phyloP scores from a whole-genome alignment of 176 grass and related monocot species.

The Carex cristatella region DNA sequence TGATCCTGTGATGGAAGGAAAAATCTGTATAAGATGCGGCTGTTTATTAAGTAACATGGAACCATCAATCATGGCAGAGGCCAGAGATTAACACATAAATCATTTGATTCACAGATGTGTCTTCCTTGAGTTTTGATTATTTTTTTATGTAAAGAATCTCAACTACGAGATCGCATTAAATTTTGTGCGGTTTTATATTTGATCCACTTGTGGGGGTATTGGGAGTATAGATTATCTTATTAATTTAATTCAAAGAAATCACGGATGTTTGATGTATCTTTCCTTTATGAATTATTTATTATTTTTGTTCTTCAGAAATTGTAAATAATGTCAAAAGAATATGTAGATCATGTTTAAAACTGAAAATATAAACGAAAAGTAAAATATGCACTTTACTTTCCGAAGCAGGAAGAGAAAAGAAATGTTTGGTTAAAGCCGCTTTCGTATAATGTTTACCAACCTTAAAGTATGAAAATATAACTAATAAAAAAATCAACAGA shows the following conservation, averaged over 20 bases:
- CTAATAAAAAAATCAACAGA: background rate
- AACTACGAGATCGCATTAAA: slow-evolving; percentile 13
- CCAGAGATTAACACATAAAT: background rate
- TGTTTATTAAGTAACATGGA: slow-evolving; percentile 10
- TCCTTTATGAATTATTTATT: background rate
- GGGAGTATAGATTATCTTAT: background rate
- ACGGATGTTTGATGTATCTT: background rate
- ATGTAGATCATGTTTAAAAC: too few species aligned
- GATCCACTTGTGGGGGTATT: background rate
- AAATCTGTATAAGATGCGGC: slow-evolving; percentile 24
- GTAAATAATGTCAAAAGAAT: too few species aligned
- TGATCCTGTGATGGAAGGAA: slow-evolving; percentile 7
- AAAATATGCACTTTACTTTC: too few species aligned
- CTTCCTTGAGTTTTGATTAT: background rate
- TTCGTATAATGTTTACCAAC: background rate
- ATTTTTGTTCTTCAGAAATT: too few species aligned
- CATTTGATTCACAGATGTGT: background rate
- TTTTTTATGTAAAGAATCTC: slow-evolving; percentile 14
- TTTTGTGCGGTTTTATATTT: background rate
- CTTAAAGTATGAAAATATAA: too few species aligned
- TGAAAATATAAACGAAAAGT: too few species aligned
- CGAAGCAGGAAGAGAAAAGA: too few species aligned
- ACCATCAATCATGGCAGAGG: background rate
- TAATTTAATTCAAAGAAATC: background rate
- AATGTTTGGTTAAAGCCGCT: too few species aligned